Evolutionary conservation across 441 rosid species (phyloP), one percentile per base, ranked within the genome.

Genomic region (Pelargonium cotyledonis): DNA sequence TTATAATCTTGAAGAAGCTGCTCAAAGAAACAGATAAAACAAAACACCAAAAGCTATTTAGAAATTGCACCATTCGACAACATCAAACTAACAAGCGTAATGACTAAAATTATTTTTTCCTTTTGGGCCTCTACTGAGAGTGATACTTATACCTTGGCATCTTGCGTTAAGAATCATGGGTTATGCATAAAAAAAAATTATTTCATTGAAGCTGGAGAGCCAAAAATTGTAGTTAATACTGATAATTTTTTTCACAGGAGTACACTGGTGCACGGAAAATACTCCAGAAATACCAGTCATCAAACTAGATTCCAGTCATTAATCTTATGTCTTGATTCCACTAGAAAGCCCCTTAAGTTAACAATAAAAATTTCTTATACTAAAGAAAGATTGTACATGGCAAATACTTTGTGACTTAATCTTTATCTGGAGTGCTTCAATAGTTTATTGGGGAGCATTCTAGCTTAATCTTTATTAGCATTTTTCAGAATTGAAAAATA

Each of bases 1-100:
- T 89, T 95, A 77, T 82, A 88, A 78, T 88, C 90, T 81, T 87
- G 96, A 77, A 95, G 95, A 76, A 95, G 87, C 97, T 95, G 87
- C 67, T 68, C 63, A 75, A 67, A 77, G 66, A 77, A 60, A 71
- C 62, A 77, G 53, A 15, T 64, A 66, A 16, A 43, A 51, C 31
- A 75, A 63, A 60, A 65, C 21, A 65, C 63, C 40, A 53, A 72
- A 60, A 74, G 43, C 35, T 35, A 46, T 63, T 66, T 5, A 44
- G 49, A 63, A 62, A 67, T 51, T 43, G 6, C 11, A 47, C 23
- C n/a, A 66, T 6, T n/a, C 14, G 19, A 7, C 58, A 49, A 16
- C 40, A 67, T 66, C 65, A 68, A 57, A 70, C 9, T 6, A 66
- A 40, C 21, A 70, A 60, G 35, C 43, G 23, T 61, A 43, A 49